Base-by-base conservation (phyloP, 768 basidiomycete genomes). In the Leccinum fibrillosum region DNA sequence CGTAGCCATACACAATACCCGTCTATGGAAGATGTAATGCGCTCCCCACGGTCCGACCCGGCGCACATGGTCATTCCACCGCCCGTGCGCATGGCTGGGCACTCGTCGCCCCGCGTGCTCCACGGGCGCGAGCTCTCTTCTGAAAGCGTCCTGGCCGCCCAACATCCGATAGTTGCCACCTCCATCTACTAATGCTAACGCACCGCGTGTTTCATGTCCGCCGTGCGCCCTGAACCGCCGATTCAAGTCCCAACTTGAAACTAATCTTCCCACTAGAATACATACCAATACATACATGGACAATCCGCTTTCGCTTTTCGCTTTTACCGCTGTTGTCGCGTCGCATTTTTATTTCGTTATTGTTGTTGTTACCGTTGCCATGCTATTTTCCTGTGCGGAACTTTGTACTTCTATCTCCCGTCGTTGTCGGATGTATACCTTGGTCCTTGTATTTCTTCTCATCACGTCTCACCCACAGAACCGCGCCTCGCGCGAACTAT, bases 51-150 rank as follows among this genome's bases (percentile, higher is more conserved):
- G 9, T 59, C 66, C 7, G 72, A 74, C 53, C 67, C 70, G 21
- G 21, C 21, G 26, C 60, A 70, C 15, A 67, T 71, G 68, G 55
- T 74, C 32, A 74, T 77, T 61, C 79, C 77, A 4, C 68, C 68
- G 2, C 62, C 76, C 12, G 75, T 75, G 26, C 72, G 76, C 28
- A 71, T 69, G 3, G 75, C 73, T 5, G 76, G 74, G 10, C 73
- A 75, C 30, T 51, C 54, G 21, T 61, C 62, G 28, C 63, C 62
- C 8, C 65, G 45, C 21, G 23, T 26, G 11, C 54, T 60, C 26
- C 68, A 72, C 34, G 65, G 55, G 5, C 72, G 65, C 23, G 61
- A 72, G 1, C 30, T 64, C 19, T 72, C 71, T 11, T 64, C 69
- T 2, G 67, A 74, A 7, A 66, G 63, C 34, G 55, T 72, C 55